These are phyloP conservation scores for Ophiostoma fasciatum DNA, from an alignment of 2,329 filamentous ascomycete species.

Conservation along the genomic window DNA sequence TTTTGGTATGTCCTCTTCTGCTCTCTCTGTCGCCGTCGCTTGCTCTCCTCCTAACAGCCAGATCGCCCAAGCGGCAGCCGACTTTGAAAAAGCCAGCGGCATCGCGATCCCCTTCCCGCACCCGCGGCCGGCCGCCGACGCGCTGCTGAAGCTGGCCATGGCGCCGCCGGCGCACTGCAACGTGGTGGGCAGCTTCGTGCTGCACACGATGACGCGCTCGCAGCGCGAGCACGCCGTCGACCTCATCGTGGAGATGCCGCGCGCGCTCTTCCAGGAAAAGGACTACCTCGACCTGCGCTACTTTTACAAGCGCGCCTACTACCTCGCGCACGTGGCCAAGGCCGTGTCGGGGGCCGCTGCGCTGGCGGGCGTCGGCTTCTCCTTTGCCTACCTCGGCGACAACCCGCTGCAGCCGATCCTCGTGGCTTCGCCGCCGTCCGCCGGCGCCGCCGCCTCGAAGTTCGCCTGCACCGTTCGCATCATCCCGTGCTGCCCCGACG, in stretches of 20 bases:
- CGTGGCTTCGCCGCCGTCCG: conserved; percentile 14
- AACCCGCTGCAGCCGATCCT: conserved; percentile 64
- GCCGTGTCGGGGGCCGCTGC: conserved; percentile 43
- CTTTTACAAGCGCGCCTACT: conserved; percentile 89
- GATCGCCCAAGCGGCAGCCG: conserved; percentile 53
- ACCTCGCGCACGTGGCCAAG: conserved; percentile 66
- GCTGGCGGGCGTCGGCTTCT: conserved; percentile 38
- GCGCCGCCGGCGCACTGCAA: conserved; percentile 64
- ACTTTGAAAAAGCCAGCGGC: conserved; percentile 50
- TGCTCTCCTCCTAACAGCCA: conserved; percentile 18
- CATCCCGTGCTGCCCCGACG: conserved; percentile 56
- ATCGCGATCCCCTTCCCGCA: conserved; percentile 72
- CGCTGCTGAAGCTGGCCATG: conserved; percentile 71
- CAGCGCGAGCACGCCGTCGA: conserved; percentile 51
- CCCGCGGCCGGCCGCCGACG: conserved; percentile 60
- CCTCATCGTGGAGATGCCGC: conserved; percentile 76
- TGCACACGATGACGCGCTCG: conserved; percentile 56
- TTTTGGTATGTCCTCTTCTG: conserved; percentile 27
- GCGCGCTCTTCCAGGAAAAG: conserved; percentile 72
- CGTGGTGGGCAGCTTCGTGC: conserved; percentile 74
- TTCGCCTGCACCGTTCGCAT: conserved; percentile 47
- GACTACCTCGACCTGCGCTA: conserved; percentile 88
- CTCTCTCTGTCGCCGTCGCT: neutral
- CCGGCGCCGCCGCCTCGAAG: conserved; percentile 16
- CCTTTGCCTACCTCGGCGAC: conserved; percentile 54